Percentiles rank a stretch among this genome's conserved stretches.
Conservation (phyloP, 495 filamentous ascomycete species). For the Annulohypoxylon bovei region DNA sequence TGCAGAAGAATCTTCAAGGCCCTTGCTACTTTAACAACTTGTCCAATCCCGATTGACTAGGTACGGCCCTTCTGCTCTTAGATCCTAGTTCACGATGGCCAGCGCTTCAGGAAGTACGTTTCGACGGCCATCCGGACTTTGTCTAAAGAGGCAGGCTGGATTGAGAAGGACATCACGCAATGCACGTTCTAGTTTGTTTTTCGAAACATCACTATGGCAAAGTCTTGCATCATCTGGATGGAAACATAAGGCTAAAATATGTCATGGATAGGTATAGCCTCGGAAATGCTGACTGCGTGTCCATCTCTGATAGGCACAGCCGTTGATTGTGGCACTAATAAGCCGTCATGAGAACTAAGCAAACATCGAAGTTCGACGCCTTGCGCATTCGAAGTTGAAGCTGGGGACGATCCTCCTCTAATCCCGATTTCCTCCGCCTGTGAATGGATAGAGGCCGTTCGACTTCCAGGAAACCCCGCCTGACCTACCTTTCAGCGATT, state of each 20-base stretch:
- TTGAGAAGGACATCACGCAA: conserved; percentile 17
- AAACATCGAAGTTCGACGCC: conserved; percentile 25
- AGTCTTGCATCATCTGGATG: conserved; percentile 6
- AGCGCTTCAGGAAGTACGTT: not conserved
- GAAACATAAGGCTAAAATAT: conserved; percentile 21
- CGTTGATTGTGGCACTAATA: conserved; percentile 17
- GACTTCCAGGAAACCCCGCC: conserved; percentile 11
- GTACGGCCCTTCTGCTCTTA: not conserved
- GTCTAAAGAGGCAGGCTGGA: conserved; percentile 8
- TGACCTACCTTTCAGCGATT: conserved; percentile 12
- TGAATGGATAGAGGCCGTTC: conserved; percentile 11
- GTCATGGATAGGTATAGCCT: conserved; percentile 2
- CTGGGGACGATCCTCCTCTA: conserved; percentile 5
- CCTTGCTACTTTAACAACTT: conserved; percentile 10
- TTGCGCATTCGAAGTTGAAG: conserved; percentile 13
- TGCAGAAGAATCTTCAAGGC: conserved; percentile 10
- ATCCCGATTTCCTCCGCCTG: conserved; percentile 36
- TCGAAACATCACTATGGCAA: conserved; percentile 11
- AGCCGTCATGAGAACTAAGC: conserved; percentile 34
- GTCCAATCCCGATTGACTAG: conserved; percentile 15
- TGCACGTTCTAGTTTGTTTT: not conserved
- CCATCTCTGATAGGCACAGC: conserved; percentile 37
- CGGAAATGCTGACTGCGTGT: conserved; percentile 18
- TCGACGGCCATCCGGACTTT: not conserved
- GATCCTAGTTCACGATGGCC: conserved; percentile 10